Base-by-base conservation (phyloP, 495 filamentous ascomycete species). In the Aspergillus ostianus region DNA sequence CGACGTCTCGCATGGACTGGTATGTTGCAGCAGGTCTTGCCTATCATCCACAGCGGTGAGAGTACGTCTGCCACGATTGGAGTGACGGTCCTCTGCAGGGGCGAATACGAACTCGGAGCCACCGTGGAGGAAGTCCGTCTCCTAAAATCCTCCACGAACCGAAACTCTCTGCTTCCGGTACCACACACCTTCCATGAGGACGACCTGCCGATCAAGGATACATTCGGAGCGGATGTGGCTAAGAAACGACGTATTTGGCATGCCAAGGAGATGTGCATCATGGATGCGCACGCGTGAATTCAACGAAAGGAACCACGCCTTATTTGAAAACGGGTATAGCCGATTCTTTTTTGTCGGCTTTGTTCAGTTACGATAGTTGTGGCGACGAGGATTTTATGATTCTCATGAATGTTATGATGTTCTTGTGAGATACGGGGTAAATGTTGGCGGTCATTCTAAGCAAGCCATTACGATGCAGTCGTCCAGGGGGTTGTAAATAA, bases 1-100 rank as follows among this genome's bases (percentile, higher is more conserved):
- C 85, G 88, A 64, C 87, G 90, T 53, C 81, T 97, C 15, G 87
- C 88, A 13, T 93, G 90, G 84, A 93, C 90, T 57, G 93, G 93
- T 0, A 84, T 90, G 56, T 69, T 95, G 53, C 93, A 97, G 71
- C 87, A 88, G 58, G 78, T 82, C 0, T 73, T 97, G 0, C 84
- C 85, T 3, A 68, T 84, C 5, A 65, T 96, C 1, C 69, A 71
- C 7, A 81, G 84, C 0, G 82, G 83, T 2, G 80, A 80, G 56
- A 81, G 70, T 8, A 78, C 76, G 1, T 77, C 82, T 62, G 75
- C 89, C 8, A 73, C 75, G 9, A 77, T 91, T 47, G 88, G 86
- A 0, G 79, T 92, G 23, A 88, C 87, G 41, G 83, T 86, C 15
- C 81, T 96, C 32, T 90, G 89, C 55, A 80, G 85, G 47, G 93